A percentile compares a stretch with the other conserved stretches of the same genome.
phyloP scores from a whole-genome alignment of 768 basidiomycete species.

The Tephrocybe sp. region DNA sequence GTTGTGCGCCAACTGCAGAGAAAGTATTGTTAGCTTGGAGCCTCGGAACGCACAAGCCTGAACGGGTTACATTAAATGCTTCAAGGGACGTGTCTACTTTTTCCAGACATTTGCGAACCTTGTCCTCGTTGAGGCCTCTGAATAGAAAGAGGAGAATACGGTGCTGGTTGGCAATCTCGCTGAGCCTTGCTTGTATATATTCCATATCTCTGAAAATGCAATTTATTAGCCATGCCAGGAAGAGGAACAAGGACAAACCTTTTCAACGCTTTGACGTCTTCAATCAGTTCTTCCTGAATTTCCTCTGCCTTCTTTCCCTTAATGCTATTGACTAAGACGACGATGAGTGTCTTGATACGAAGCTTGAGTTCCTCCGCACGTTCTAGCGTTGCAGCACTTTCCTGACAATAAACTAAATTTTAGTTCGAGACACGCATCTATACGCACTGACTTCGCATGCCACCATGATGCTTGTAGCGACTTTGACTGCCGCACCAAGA shows the following conservation, averaged over 20 bases:
- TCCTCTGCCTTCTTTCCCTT: slow-evolving; percentile 10
- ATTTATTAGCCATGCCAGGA: neutral
- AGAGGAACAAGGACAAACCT: neutral
- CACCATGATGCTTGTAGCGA: slow-evolving; percentile 1
- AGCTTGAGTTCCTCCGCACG: slow-evolving; percentile 10
- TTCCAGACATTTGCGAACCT: slow-evolving; percentile 7
- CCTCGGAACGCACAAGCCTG: no score
- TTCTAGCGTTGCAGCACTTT: slow-evolving; percentile 4
- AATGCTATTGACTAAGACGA: slow-evolving; percentile 5
- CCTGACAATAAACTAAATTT: no score
- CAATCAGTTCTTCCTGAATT: neutral
- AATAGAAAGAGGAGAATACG: neutral
- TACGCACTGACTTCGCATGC: slow-evolving; percentile 9
- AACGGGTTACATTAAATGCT: slow-evolving; percentile 6
- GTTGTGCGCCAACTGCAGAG: neutral
- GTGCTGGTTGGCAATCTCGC: slow-evolving; percentile 5
- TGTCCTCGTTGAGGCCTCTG: slow-evolving; percentile 8
- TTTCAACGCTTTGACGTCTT: slow-evolving; percentile 1
- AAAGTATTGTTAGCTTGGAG: neutral
- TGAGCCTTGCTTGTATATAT: slow-evolving; percentile 3
- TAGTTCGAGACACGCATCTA: no score
- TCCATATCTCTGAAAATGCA: slow-evolving; percentile 1
- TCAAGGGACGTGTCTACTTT: slow-evolving; percentile 3
- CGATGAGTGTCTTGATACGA: slow-evolving; percentile 4
- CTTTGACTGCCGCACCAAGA: slow-evolving; percentile 2